A percentile compares a stretch with the other conserved stretches of the same genome.
These are phyloP conservation scores for Xylaria sp. DNA, from an alignment of 2,329 filamentous ascomycete genomes.

Conservation along the genomic window DNA sequence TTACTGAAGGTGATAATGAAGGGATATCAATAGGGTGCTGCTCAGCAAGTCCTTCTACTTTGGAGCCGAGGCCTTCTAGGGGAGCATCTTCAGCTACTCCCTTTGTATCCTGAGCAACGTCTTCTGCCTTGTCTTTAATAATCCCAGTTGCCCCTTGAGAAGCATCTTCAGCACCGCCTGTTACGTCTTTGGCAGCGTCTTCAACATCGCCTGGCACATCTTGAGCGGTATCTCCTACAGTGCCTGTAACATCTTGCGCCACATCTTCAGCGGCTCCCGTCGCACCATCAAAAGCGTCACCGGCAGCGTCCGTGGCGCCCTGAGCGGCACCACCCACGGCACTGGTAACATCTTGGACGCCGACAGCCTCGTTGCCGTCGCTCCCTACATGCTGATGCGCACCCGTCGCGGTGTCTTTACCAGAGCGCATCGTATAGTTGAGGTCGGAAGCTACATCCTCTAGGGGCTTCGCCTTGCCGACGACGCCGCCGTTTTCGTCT, in stretches of 20 bases:
- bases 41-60: slow-evolving; percentile 38
- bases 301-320: slow-evolving; percentile 37
- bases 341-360: slow-evolving; percentile 39
- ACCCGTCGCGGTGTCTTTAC: slow-evolving; percentile 31
- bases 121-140: slow-evolving; percentile 31
- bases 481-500: slow-evolving; percentile 46
- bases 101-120: slow-evolving; percentile 38
- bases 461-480: slow-evolving; percentile 50
- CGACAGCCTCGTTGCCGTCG: slow-evolving; percentile 37
- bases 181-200: slow-evolving; percentile 36
- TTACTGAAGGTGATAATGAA: slow-evolving; percentile 54
- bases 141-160: slow-evolving; percentile 36
- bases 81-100: slow-evolving; percentile 36
- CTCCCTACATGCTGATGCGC: slow-evolving; percentile 14
- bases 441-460: slow-evolving; percentile 47
- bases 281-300: slow-evolving; percentile 36
- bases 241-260: slow-evolving; percentile 40
- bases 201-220: slow-evolving; percentile 37
- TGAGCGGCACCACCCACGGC: slow-evolving; percentile 41
- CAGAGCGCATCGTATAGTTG: slow-evolving; percentile 47
- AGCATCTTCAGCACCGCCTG: slow-evolving; percentile 35
- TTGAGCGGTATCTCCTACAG: slow-evolving; percentile 36
- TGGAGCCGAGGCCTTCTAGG: slow-evolving; percentile 34
- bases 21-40: slow-evolving; percentile 48
- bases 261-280: slow-evolving; percentile 38